Percentiles rank a stretch among this genome's conserved stretches.
Conservation (phyloP, 2,329 filamentous ascomycete species). For the Phoma herbarum region DNA sequence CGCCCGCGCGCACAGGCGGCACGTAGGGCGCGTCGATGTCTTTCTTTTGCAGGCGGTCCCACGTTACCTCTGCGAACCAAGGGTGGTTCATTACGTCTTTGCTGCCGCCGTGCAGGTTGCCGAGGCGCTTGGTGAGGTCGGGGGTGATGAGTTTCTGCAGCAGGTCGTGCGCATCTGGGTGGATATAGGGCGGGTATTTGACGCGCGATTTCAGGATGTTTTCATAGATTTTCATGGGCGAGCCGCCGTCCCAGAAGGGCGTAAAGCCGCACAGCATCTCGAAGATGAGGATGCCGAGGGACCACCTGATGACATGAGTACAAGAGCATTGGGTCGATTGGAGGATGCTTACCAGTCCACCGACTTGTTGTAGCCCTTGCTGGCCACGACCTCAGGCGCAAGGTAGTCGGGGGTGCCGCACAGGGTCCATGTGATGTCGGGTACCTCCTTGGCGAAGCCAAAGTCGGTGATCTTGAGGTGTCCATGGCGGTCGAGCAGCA, state of each 20-base stretch:
- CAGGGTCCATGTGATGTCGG: conserved; percentile 98
- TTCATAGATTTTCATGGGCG: conserved; percentile 99
- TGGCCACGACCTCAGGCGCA: conserved; percentile 97
- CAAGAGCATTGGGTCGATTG: neutral
- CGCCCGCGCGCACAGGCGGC: conserved; percentile 90
- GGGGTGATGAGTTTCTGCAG: conserved; percentile 92
- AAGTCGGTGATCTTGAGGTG: conserved; percentile 99
- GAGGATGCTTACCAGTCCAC: conserved; percentile 88
- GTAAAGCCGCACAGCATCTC: conserved; percentile 99
- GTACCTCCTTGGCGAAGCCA: conserved; percentile 96
- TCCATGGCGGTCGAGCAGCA: conserved; percentile 89
- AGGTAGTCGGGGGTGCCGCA: conserved; percentile 98
- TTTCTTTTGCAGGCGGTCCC: conserved; percentile 92
- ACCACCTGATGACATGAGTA: conserved; percentile 76
- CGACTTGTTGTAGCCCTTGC: conserved; percentile 99
- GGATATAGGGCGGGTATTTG: conserved; percentile 96
- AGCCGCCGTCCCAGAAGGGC: conserved; percentile 98
- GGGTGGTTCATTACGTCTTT: conserved; percentile 93
- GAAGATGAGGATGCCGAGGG: conserved; percentile 95
- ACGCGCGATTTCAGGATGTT: conserved; percentile 96
- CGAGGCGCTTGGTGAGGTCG: conserved; percentile 92
- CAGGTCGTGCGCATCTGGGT: conserved; percentile 91
- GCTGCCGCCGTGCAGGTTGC: conserved; percentile 89
- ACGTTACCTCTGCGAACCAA: conserved; percentile 98
- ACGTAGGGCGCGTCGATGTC: conserved; percentile 99